Base-by-base conservation (phyloP, 2,329 filamentous ascomycete species). In the Fusarium albosuccineum region DNA sequence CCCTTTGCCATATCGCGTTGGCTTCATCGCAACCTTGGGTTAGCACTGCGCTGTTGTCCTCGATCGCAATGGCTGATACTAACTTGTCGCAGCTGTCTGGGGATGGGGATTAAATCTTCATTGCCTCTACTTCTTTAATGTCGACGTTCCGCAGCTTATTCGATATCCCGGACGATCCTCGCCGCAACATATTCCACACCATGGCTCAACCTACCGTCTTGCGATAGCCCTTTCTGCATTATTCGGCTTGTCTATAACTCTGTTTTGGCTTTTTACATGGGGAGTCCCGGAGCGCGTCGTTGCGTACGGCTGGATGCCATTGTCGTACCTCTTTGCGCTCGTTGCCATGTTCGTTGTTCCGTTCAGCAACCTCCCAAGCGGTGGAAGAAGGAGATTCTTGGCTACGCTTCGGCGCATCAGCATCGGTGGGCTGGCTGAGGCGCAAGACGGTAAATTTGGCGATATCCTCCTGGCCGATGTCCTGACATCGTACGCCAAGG, bases 401-500 rank as follows among this genome's bases (percentile, higher is more conserved):
- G 80, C 87, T 10, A 95, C 89, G 0, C 82, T 98, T 44, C 89
- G 89, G 63, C 91, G 96, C 58, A 89, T 98, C 63, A 88, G 88
- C 71, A 82, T 97, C 42, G 96, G 96, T 26, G 94, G 95, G 0
- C 85, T 99, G 26, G 95, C 96, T 13, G 91, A 95, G 78, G 84
- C 92, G 1, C 88, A 92, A 70, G 92, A 97, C 78, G 94, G 95
- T 56, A 97, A 97, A 76, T 98, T 98, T 74, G 95, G 93, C 57
- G 96, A 99, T 76, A 91, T 98, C 53, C 82, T 99, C 60, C 87
- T 99, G 16, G 94, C 96, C 34, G 96, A 99, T 85, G 95, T 94
- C 57, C 81, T 98, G 71, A 99, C 96, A 41, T 97, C 92, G 74
- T 99, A 98, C 78, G 91, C 95, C 64, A 97, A 97, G 78, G 92